Percentiles rank a stretch among this genome's conserved stretches.
Conservation (phyloP, 202 grass and related monocot genomes). For the Musa balbisiana region DNA sequence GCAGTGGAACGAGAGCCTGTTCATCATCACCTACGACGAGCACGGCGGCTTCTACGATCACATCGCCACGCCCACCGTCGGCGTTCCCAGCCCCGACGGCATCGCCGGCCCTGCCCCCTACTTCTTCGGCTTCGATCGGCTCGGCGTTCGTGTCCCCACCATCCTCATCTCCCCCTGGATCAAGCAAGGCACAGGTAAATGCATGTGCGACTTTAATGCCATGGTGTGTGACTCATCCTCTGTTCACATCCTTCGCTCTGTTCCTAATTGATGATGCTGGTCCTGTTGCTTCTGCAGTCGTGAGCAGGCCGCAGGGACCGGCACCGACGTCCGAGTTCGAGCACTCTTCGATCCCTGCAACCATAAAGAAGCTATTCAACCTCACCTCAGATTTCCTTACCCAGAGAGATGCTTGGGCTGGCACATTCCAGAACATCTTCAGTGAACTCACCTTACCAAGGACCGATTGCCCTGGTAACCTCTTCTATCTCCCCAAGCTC, state of each 20-base stretch:
- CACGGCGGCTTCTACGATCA: constrained; percentile 22
- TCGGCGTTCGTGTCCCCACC: constrained; percentile 16
- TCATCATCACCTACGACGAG: constrained; percentile 22
- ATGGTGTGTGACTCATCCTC: background rate
- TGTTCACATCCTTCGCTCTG: background rate
- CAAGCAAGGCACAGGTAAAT: constrained; percentile 19
- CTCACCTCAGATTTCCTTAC: constrained; percentile 15
- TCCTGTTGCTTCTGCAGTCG: background rate
- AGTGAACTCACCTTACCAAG: constrained; percentile 4
- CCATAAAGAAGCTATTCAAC: constrained; percentile 18
- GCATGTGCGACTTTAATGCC: too few relatives aligned
- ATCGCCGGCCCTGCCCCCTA: background rate
- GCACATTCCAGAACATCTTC: constrained; percentile 2
- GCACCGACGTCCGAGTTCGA: constrained; percentile 11
- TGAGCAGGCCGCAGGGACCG: background rate
- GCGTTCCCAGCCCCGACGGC: constrained; percentile 7
- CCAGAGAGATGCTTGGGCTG: constrained; percentile 17
- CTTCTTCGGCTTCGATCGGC: constrained; percentile 1
- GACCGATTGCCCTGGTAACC: constrained; percentile 13
- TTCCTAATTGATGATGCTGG: background rate
- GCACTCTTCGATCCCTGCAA: constrained; percentile 19
- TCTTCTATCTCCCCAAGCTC: background rate
- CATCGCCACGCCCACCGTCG: background rate
- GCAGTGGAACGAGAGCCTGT: constrained; percentile 22
- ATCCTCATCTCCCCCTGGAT: constrained; percentile 14